Base-by-base conservation (phyloP, 192 early-diverging fungal species). In the Mortierella alpina region DNA sequence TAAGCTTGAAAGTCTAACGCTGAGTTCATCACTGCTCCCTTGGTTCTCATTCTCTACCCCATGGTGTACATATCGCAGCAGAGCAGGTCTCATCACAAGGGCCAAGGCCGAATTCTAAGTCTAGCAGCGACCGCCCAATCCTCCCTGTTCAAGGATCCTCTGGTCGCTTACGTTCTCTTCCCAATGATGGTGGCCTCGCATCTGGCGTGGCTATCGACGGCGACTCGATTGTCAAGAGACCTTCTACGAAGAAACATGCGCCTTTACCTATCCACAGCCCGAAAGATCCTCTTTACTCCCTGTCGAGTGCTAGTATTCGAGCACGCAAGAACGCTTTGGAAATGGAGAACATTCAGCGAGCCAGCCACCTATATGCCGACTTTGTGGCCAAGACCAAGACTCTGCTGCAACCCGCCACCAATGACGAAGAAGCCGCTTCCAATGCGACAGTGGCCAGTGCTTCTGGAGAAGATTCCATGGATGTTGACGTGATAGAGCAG, bases 321-420 rank as follows among this genome's bases (percentile, higher is more conserved):
- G 77, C 77, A 1, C 77, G 77, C 23, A 80, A 72, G 56, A 80
- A 80, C 52, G 77, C 77, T 15, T 66, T 72, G 5, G 77, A 80
- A 13, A 80, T 62, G 59, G 77, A 72, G 15, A 80, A 80, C 42
- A 80, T 80, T 44, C 77, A 80, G 15, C 64, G 70, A 4, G 77
- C 77, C 23, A 80, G 77, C 15, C 59, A 54, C 50, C 47, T 80
- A 5, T 80, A 80, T 53, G 46, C 65, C 5, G 70, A 80, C 39
- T 80, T 52, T 42, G 59, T 80, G 23, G 70, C 56, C 47, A 80
- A 72, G 49, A 80, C 72, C 48, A 80, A 80, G 60, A 55, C 44
- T 6, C 15, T 76, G 22, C 42, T 60, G 0, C 12, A 31, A 0
- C 39, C 74, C 5, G 18, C 23, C 17, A 46, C 18, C 7, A 63